Conservation (phyloP, 805 yeast species). For the Saccharomycopsis sp. region DNA sequence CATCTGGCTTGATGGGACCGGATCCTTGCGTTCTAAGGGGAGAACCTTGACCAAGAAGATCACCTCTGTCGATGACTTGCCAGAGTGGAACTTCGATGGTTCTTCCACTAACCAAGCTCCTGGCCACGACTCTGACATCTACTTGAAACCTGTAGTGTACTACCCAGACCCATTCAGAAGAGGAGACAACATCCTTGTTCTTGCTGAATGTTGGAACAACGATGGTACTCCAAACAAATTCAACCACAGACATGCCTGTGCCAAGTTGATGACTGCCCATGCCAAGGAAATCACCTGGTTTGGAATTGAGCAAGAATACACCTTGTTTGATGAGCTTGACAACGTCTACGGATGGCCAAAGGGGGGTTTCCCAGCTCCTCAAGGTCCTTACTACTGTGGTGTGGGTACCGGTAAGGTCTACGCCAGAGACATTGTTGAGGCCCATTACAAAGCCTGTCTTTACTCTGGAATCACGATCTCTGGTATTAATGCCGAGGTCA, state of each 20-base stretch:
- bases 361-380: constrained; percentile 99
- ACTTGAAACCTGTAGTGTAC: constrained; percentile 89
- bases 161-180: constrained; percentile 97
- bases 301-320: constrained; percentile 98
- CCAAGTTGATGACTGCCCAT: constrained; percentile 91
- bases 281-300: constrained; percentile 84
- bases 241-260: constrained; percentile 97
- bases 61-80: constrained; percentile 72
- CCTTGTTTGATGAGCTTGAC: constrained; percentile 86
- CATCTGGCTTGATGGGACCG: constrained; percentile 95
- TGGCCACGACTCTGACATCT: constrained; percentile 93
- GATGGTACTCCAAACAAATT: constrained; percentile 99
- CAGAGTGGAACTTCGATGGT: constrained; percentile 99
- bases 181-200: constrained; percentile 93
- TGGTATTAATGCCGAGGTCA: constrained; percentile 98
- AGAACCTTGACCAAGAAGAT: constrained; percentile 72
- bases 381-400: constrained; percentile 99
- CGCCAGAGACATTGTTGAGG: constrained; percentile 97
- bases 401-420: constrained; percentile 98
- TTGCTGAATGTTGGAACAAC: constrained; percentile 95
- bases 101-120: constrained; percentile 98
- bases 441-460: constrained; percentile 97
- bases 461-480: constrained; percentile 86
- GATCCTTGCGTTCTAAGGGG: constrained; percentile 89
- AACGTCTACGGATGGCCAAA: constrained; percentile 97